A percentile compares a stretch with the other conserved stretches of the same genome.
Evolutionary conservation across 2,329 filamentous ascomycete species (phyloP).

Genomic region (Neofusicoccum parvum): DNA sequence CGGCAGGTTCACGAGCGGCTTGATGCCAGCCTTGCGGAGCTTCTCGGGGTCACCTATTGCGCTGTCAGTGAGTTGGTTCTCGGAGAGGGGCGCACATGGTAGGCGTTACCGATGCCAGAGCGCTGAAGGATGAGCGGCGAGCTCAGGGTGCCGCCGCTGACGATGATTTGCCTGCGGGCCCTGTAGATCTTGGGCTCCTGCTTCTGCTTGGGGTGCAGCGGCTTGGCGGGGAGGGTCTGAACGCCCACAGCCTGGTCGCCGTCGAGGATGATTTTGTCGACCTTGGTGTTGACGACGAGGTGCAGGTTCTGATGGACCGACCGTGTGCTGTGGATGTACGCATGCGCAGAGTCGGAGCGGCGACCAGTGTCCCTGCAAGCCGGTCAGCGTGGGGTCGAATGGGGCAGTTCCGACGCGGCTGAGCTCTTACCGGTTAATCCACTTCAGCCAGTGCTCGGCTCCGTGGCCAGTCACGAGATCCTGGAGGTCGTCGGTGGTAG

Average conservation of each 20-base stretch:
- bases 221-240: constrained; percentile 70
- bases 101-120: constrained; percentile 62
- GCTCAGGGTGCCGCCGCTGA: constrained; percentile 72
- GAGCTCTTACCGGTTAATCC: constrained; percentile 67
- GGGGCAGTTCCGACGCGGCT: not conserved
- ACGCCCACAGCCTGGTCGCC: constrained; percentile 72
- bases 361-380: constrained; percentile 58
- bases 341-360: constrained; percentile 75
- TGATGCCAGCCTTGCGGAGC: constrained; percentile 67
- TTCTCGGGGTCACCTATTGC: constrained; percentile 64
- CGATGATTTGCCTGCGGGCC: constrained; percentile 73
- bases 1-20: constrained; percentile 70
- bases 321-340: constrained; percentile 76
- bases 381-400: not conserved
- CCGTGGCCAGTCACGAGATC: constrained; percentile 69
- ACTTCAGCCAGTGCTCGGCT: constrained; percentile 82
- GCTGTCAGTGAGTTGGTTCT: not conserved
- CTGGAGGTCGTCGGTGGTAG: constrained; percentile 73
- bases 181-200: constrained; percentile 61
- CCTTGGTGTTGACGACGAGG: constrained; percentile 73
- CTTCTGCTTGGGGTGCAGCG: constrained; percentile 57
- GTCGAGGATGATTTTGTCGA: constrained; percentile 75
- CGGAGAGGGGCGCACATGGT: constrained; percentile 11
- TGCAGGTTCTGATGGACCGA: constrained; percentile 71
- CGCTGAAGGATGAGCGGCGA: constrained; percentile 75